phyloP scores from a whole-genome alignment of 352 stramenopile genomes.

The Phytophthora foliorum region DNA sequence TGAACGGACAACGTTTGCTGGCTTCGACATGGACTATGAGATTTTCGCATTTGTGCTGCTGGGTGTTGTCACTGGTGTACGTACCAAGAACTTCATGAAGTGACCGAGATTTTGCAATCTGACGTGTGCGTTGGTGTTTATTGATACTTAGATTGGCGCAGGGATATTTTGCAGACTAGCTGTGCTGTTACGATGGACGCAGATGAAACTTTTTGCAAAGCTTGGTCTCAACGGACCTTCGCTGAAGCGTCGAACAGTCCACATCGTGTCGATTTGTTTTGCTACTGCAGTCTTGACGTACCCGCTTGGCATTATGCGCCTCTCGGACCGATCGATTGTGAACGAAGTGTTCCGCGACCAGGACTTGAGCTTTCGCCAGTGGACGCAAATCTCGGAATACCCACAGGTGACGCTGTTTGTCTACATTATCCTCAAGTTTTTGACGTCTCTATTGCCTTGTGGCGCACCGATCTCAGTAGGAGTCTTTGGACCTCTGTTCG shows the following conservation, averaged over 20 bases:
- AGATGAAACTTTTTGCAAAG: conserved; percentile 70
- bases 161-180: conserved; percentile 76
- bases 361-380: conserved; percentile 67
- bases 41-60: conserved; percentile 83
- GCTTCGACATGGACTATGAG: conserved; percentile 88
- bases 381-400: conserved; percentile 73
- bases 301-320: conserved; percentile 77
- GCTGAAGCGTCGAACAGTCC: conserved; percentile 67
- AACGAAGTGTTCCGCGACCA: conserved; percentile 87
- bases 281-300: conserved; percentile 74
- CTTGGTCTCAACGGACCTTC: conserved; percentile 62
- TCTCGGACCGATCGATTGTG: conserved; percentile 80
- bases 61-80: conserved; percentile 76
- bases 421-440: conserved; percentile 84
- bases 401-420: conserved; percentile 81
- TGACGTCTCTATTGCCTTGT: conserved; percentile 79
- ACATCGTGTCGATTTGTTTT: conserved; percentile 72
- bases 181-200: conserved; percentile 57
- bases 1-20: conserved; percentile 78
- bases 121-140: background rate
- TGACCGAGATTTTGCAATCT: background rate
- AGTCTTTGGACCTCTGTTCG: conserved; percentile 89
- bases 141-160: conserved; percentile 56
- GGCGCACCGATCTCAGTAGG: conserved; percentile 82
- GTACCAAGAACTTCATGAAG: conserved; percentile 1